Percentiles rank a stretch among this genome's conserved stretches.
These are phyloP conservation scores for Mariannaea sp. DNA, from an alignment of 2,329 filamentous ascomycete genomes.

Conservation along the genomic window DNA sequence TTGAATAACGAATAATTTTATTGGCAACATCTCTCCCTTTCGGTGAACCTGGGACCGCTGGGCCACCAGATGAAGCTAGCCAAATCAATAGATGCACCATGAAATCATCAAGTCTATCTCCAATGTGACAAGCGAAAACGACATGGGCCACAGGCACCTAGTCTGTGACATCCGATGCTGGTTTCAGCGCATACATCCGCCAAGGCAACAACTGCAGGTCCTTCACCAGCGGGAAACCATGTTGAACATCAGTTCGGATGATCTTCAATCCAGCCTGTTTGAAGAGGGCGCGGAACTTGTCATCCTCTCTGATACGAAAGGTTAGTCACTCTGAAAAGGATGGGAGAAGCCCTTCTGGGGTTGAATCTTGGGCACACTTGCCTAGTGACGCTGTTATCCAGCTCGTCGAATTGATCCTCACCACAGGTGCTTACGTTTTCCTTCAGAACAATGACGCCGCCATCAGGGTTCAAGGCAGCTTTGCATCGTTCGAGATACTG, in stretches of 20 bases:
- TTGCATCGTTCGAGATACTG: constrained; percentile 68
- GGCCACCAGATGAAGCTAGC: no score
- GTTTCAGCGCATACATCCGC: not conserved
- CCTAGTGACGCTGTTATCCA: constrained; percentile 79
- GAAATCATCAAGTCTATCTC: no score
- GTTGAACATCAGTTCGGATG: not conserved
- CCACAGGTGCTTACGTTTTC: constrained; percentile 71
- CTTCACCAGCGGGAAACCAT: not conserved
- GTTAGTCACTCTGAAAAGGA: not conserved
- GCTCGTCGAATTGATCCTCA: constrained; percentile 72
- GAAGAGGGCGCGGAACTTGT: not conserved
- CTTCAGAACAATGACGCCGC: constrained; percentile 46
- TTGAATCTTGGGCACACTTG: constrained; percentile 34
- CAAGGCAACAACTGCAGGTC: not conserved
- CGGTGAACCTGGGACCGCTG: no score
- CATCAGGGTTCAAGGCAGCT: constrained; percentile 38
- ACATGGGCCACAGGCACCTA: no score
- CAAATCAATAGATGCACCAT: no score
- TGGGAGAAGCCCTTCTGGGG: no score
- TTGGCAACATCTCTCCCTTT: no score
- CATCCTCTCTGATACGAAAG: not conserved
- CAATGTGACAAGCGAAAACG: no score
- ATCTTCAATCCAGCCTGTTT: not conserved
- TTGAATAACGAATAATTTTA: no score
- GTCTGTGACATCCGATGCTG: not conserved